Evolutionary conservation across 164 flowering plant genomes (phyloP).

Genomic region (Nymphaea colorata): DNA sequence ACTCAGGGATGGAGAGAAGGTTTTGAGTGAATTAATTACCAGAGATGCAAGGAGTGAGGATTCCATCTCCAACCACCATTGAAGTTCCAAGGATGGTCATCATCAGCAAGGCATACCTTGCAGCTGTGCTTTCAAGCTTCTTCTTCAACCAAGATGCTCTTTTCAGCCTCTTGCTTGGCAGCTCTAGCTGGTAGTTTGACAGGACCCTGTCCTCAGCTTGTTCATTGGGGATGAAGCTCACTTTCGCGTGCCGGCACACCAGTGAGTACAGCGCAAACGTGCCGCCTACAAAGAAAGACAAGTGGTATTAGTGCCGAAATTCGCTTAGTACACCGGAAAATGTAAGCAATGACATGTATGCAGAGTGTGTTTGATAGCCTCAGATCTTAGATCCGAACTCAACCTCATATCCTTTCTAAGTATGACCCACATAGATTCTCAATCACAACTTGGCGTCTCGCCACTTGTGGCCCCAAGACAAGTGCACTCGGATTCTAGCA

Average conservation of each 20-base stretch:
- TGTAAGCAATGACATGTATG: no score
- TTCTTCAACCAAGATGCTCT: slow-evolving; percentile 15
- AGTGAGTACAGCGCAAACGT: slow-evolving; percentile 23
- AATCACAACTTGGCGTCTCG: no score
- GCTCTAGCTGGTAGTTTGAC: slow-evolving; percentile 12
- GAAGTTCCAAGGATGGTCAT: slow-evolving; percentile 23
- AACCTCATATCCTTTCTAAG: no score
- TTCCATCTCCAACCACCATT: slow-evolving; percentile 24
- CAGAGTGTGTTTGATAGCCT: no score
- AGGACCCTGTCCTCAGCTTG: slow-evolving; percentile 18
- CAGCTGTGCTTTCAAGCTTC: slow-evolving; percentile 10
- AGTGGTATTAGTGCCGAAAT: no score
- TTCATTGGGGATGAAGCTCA: slow-evolving; percentile 17
- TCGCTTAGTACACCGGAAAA: no score
- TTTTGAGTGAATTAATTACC: slow-evolving; percentile 6
- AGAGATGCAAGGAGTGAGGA: slow-evolving; percentile 26
- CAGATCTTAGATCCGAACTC: no score
- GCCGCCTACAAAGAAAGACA: slow-evolving; percentile 12
- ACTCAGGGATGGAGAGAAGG: no score
- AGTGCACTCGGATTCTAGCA: no score
- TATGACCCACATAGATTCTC: no score
- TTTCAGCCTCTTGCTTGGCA: slow-evolving; percentile 6
- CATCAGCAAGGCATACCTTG: slow-evolving; percentile 13
- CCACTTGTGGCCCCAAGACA: no score
- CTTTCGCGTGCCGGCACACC: slow-evolving; percentile 20